These are phyloP conservation scores for Euphrasia arctica DNA, from an alignment of 305 asterid species.

Conservation along the genomic window DNA sequence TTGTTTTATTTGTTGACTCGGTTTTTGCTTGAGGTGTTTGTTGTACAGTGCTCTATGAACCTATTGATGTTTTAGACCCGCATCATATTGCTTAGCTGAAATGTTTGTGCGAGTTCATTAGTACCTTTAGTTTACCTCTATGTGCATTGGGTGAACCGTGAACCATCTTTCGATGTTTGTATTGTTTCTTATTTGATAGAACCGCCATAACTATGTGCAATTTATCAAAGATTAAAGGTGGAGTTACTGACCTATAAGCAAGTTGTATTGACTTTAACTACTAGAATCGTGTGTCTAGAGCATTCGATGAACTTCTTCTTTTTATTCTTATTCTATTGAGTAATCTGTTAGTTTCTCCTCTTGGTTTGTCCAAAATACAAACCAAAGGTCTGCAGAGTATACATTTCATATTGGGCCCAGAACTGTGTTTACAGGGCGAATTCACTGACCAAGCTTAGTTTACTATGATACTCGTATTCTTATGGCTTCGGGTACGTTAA, in stretches of 20 bases:
- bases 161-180: too few species aligned
- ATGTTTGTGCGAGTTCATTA: too few species aligned
- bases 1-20: slow-evolving; percentile 78
- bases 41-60: slow-evolving; percentile 82
- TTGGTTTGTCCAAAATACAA: neutral
- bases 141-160: too few species aligned
- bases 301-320: neutral
- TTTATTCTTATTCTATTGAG: neutral
- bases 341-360: neutral
- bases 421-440: neutral
- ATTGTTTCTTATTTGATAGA: neutral
- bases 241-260: neutral
- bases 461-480: neutral
- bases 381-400: neutral
- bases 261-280: neutral
- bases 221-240: slow-evolving; percentile 5
- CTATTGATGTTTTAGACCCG: slow-evolving; percentile 76
- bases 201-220: slow-evolving; percentile 4
- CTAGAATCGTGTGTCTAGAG: neutral
- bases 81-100: neutral
- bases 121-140: too few species aligned
- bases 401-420: neutral
- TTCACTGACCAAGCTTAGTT: neutral
- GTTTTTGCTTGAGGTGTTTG: slow-evolving; percentile 71
- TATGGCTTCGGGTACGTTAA: too few species aligned